phyloP scores from a whole-genome alignment of 768 basidiomycete genomes.

The Mycena vulgaris region DNA sequence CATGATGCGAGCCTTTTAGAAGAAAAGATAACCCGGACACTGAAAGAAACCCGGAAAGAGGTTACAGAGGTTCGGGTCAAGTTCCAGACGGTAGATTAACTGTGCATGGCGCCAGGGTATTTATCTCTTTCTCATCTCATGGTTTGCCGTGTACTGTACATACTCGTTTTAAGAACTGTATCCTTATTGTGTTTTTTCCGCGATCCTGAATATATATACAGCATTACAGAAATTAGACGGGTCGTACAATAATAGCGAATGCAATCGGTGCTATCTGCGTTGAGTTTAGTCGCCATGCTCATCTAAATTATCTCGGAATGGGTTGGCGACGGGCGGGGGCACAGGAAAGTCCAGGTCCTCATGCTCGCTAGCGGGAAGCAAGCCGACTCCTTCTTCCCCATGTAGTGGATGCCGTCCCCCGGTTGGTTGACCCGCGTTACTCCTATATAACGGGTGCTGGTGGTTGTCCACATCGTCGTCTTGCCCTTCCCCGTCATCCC shows the following conservation, averaged over 20 bases:
- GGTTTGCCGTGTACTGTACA: not conserved
- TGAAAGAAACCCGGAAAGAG: constrained; percentile 74
- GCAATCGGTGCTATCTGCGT: not conserved
- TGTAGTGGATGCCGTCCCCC: constrained; percentile 37
- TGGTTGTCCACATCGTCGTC: constrained; percentile 62
- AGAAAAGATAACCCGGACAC: constrained; percentile 65
- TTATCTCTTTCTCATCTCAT: constrained; percentile 26
- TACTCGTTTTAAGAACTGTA: constrained; percentile 13
- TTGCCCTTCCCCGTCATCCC: constrained; percentile 51
- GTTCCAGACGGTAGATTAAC: constrained; percentile 63
- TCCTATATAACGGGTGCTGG: constrained; percentile 55
- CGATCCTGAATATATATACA: constrained; percentile 18
- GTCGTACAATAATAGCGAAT: constrained; percentile 20
- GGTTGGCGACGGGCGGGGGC: constrained; percentile 3
- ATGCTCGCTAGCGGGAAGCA: constrained; percentile 57
- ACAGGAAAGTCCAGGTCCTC: constrained; percentile 42
- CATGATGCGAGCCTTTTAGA: constrained; percentile 74
- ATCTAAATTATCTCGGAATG: constrained; percentile 23
- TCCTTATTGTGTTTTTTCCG: not conserved
- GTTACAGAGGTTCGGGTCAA: constrained; percentile 80
- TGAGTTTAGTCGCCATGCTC: not conserved
- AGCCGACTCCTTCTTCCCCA: constrained; percentile 59
- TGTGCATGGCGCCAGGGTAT: constrained; percentile 3
- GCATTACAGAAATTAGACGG: constrained; percentile 2
- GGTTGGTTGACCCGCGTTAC: constrained; percentile 40